A percentile compares a stretch with the other conserved stretches of the same genome.
Evolutionary conservation across 768 basidiomycete species (phyloP).

Genomic region (Boletus insuetus): DNA sequence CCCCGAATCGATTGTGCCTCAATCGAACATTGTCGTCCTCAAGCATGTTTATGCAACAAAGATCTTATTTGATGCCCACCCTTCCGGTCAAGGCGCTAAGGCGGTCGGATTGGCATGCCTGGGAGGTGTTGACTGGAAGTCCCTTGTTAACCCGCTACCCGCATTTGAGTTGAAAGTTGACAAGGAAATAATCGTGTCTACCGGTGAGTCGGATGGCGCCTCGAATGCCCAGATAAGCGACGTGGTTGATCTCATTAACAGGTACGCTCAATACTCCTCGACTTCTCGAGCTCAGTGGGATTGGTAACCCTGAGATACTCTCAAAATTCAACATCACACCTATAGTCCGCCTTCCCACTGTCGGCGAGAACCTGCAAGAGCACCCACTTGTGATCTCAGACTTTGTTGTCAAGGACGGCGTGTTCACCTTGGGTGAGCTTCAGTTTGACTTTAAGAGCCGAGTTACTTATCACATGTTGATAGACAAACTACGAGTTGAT

Average conservation of each 20-base stretch:
- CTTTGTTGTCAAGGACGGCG: slow-evolving; percentile 12
- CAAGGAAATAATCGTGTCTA: slow-evolving; percentile 7
- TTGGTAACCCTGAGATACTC: slow-evolving; percentile 14
- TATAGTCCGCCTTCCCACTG: slow-evolving; percentile 13
- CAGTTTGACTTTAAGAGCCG: not conserved
- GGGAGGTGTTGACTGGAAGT: slow-evolving; percentile 10
- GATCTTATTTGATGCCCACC: slow-evolving; percentile 6
- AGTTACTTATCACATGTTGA: not conserved
- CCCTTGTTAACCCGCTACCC: not conserved
- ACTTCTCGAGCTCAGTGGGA: slow-evolving; percentile 19
- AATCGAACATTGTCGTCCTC: slow-evolving; percentile 9
- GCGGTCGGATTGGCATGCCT: slow-evolving; percentile 12
- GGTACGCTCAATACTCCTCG: slow-evolving; percentile 18
- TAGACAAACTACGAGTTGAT: slow-evolving; percentile 15
- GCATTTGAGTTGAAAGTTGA: not conserved
- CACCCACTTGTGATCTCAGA: slow-evolving; percentile 10
- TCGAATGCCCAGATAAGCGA: not conserved
- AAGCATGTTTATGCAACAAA: slow-evolving; percentile 8
- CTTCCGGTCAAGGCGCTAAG: not conserved
- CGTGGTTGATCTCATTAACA: not conserved
- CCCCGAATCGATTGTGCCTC: slow-evolving; percentile 7
- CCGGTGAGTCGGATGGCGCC: not conserved
- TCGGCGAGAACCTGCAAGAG: slow-evolving; percentile 22
- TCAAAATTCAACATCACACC: slow-evolving; percentile 6
- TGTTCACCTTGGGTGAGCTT: slow-evolving; percentile 14